Percentiles rank a stretch among this genome's conserved stretches.
These are phyloP conservation scores for Raddia distichophylla DNA, from an alignment of 176 grass and related monocot genomes.

Conservation along the genomic window DNA sequence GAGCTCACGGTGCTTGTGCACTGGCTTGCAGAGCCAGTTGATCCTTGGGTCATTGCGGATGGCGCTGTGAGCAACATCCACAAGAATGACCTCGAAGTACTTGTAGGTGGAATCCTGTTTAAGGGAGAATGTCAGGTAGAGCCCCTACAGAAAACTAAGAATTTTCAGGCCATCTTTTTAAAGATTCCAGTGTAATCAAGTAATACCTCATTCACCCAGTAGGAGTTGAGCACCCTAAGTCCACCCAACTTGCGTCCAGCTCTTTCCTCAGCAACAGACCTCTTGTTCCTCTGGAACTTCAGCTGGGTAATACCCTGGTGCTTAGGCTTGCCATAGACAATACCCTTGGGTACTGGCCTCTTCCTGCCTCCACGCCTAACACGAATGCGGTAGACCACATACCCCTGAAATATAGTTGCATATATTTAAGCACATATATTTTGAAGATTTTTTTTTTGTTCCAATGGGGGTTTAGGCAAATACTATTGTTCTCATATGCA, in stretches of 20 bases:
- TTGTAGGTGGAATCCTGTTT: constrained; percentile 66
- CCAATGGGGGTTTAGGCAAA: too few relatives aligned
- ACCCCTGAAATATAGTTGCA: constrained; percentile 38
- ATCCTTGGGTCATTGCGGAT: constrained; percentile 80
- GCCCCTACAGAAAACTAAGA: neutral
- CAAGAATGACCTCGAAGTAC: constrained; percentile 72
- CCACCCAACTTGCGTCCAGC: constrained; percentile 80
- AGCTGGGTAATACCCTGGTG: constrained; percentile 92
- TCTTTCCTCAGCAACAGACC: constrained; percentile 94
- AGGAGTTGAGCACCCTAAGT: constrained; percentile 89
- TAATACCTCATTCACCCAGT: constrained; percentile 88
- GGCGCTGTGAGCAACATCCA: constrained; percentile 71
- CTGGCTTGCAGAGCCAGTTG: constrained; percentile 85
- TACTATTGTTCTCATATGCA: too few relatives aligned
- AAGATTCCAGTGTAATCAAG: neutral
- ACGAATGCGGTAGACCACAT: constrained; percentile 66
- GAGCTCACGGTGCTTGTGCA: constrained; percentile 89
- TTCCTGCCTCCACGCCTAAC: constrained; percentile 81
- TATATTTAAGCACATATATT: neutral
- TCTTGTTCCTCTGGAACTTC: constrained; percentile 96
- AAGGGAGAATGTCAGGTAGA: neutral
- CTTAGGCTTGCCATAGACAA: constrained; percentile 92
- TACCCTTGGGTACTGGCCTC: constrained; percentile 82
- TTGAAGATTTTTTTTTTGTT: too few relatives aligned
- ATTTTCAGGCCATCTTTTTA: too few relatives aligned